phyloP scores from a whole-genome alignment of 2,329 filamentous ascomycete species.

The Fonsecaea multimorphosa region DNA sequence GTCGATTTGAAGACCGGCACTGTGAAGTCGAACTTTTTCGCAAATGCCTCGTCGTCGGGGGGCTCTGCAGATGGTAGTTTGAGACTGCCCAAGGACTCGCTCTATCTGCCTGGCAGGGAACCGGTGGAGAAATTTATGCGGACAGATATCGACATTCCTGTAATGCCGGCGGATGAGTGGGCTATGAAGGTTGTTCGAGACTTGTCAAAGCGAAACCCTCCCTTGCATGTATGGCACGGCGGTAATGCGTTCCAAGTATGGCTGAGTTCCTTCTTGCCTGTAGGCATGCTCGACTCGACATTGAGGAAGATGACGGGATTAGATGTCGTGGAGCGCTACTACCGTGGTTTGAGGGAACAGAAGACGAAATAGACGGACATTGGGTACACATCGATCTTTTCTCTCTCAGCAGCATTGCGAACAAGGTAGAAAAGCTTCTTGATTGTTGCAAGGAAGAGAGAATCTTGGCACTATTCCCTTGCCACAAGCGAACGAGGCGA shows the following conservation, averaged over 20 bases:
- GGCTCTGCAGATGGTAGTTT: conserved; percentile 4
- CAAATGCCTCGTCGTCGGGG: conserved; percentile 7
- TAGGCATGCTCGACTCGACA: conserved; percentile 23
- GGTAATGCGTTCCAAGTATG: conserved; percentile 17
- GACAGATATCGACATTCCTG: conserved; percentile 4
- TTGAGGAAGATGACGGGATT: conserved; percentile 25
- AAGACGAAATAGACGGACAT: conserved; percentile 14
- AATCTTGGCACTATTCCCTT: no score
- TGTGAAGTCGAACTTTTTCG: conserved; percentile 34
- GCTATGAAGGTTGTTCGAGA: conserved; percentile 58
- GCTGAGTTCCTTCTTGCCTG: conserved; percentile 19
- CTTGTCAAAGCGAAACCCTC: conserved; percentile 56
- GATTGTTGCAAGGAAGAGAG: no score
- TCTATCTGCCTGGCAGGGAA: conserved; percentile 25
- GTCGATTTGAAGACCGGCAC: conserved; percentile 40
- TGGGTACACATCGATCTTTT: neutral
- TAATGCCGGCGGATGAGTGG: conserved; percentile 21
- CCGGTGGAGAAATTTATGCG: conserved; percentile 27
- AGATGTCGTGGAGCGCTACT: conserved; percentile 22
- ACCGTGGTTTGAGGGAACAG: conserved; percentile 10
- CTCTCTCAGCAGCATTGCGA: no score
- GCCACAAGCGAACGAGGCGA: no score
- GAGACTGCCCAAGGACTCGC: conserved; percentile 12
- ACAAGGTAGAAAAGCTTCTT: no score
- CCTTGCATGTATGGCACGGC: conserved; percentile 31